Evolutionary conservation across 352 stramenopile genomes (phyloP), one percentile per base, ranked within the genome.

Genomic region (Pythium aquatile): DNA sequence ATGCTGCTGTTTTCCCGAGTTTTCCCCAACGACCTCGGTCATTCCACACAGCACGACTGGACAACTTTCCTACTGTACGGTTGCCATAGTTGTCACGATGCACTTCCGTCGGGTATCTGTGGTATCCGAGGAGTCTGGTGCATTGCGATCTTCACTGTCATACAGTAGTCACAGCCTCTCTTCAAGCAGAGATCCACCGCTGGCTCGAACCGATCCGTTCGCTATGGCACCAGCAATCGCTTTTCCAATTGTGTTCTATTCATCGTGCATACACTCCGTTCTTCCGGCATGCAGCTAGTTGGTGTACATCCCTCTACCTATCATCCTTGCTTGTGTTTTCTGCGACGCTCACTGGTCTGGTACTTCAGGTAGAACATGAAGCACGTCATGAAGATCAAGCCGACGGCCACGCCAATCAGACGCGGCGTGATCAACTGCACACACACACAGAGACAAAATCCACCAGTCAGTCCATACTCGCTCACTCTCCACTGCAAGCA

Each of bases 311-410:
- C 10, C 35, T 42, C 40, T n/a, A 24, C 20, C 20, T 24, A 39
- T 32, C 48, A 42, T 3, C 44, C 26, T 4, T 46, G 28, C n/a
- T 44, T 49, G 39, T 52, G 37, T 67, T 29, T 56, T 29, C 69
- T 57, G 47, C 69, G 74, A n/a, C 73, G 72, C 53, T 73, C 66
- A 13, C 28, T 51, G 11, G 74, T 73, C 58, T 83, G 64, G 63
- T 83, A 88, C 75, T 82, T 74, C 59, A 93, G 72, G 35, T 64
- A 85, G 53, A 82, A 79, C 35, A 91, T 70, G 40, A 87, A 52
- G 30, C 65, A 65, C 51, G 85, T 63, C 17, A 93, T 60, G 54
- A 85, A 62, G 1, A 83, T 33, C 26, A 94, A 56, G 9, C 78
- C 81, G 28, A 92, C 57, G 26, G 73, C 70, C 57, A 91, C 87